phyloP scores from a whole-genome alignment of 371 early-diverging fungal genomes.

The Rhizopus arrhizus region DNA sequence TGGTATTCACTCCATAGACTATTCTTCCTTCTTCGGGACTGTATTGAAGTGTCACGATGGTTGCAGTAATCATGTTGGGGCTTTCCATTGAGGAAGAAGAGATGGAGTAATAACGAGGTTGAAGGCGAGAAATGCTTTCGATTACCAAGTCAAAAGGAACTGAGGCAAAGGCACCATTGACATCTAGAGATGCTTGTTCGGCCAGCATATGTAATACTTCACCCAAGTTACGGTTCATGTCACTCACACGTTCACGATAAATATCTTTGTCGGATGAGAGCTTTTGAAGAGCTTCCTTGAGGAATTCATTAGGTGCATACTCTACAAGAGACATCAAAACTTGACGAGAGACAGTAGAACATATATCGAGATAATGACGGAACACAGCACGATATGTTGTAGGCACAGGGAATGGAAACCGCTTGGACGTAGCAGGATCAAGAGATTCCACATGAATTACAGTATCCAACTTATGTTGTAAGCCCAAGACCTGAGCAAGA shows the following conservation, averaged over 20 bases:
- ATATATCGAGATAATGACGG: constrained; percentile 90
- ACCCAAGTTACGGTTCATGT: constrained; percentile 68
- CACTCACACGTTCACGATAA: constrained; percentile 62
- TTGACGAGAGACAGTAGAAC: constrained; percentile 69
- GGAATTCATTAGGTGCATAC: constrained; percentile 59
- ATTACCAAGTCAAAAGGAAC: constrained; percentile 76
- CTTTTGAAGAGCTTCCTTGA: constrained; percentile 51
- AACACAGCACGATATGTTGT: constrained; percentile 85
- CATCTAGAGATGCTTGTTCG: constrained; percentile 24
- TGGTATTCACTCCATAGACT: constrained; percentile 78
- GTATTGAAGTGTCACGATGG: constrained; percentile 88
- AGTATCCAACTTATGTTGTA: constrained; percentile 68
- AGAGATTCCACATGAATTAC: constrained; percentile 62
- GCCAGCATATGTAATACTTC: constrained; percentile 56
- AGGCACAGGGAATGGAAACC: constrained; percentile 85
- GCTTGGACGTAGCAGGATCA: constrained; percentile 72
- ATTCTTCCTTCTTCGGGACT: constrained; percentile 54
- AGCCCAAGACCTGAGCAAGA: constrained; percentile 63
- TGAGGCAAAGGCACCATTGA: constrained; percentile 29
- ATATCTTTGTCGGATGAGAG: constrained; percentile 77
- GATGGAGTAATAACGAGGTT: constrained; percentile 94
- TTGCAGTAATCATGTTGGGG: constrained; percentile 77
- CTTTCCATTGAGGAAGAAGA: constrained; percentile 77
- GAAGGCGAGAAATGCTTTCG: constrained; percentile 80
- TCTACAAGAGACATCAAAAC: constrained; percentile 60